Conservation (phyloP, 371 early-diverging fungal species). For the Parasitella parasitica region DNA sequence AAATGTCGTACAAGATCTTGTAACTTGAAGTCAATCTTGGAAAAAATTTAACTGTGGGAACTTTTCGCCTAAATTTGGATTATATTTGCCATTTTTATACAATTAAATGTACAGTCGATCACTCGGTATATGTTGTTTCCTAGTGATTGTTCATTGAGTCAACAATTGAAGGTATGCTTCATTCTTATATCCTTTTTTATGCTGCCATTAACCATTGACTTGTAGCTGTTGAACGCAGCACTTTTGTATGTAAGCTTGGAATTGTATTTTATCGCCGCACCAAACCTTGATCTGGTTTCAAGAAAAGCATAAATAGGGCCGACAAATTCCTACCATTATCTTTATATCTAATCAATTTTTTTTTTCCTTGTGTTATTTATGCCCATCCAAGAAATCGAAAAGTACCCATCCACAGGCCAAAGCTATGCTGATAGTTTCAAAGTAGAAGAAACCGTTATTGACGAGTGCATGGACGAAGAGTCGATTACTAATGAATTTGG, state of each 20-base stretch:
- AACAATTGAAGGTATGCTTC: not conserved
- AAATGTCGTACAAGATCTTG: not conserved
- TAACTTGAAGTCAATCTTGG: not conserved
- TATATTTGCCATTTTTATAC: not conserved
- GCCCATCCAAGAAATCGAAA: not conserved
- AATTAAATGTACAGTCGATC: not conserved
- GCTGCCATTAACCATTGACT: too few species aligned
- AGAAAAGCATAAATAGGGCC: not conserved
- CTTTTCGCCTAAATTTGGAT: not conserved
- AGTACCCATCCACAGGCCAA: not conserved
- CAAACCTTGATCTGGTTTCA: not conserved
- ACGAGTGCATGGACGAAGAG: conserved; percentile 23
- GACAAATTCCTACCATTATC: not conserved
- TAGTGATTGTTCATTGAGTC: not conserved
- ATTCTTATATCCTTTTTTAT: too few species aligned
- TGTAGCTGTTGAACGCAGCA: not conserved
- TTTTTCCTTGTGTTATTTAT: not conserved
- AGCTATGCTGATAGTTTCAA: conserved; percentile 17
- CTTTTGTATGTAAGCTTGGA: not conserved
- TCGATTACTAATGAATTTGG: conserved; percentile 26
- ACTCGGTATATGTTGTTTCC: too few species aligned
- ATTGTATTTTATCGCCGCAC: not conserved
- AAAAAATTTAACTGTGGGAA: not conserved
- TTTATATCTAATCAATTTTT: not conserved
- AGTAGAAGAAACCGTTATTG: conserved; percentile 18